These are phyloP conservation scores for Candida anutae DNA, from an alignment of 1,139 yeast genomes.

Conservation along the genomic window DNA sequence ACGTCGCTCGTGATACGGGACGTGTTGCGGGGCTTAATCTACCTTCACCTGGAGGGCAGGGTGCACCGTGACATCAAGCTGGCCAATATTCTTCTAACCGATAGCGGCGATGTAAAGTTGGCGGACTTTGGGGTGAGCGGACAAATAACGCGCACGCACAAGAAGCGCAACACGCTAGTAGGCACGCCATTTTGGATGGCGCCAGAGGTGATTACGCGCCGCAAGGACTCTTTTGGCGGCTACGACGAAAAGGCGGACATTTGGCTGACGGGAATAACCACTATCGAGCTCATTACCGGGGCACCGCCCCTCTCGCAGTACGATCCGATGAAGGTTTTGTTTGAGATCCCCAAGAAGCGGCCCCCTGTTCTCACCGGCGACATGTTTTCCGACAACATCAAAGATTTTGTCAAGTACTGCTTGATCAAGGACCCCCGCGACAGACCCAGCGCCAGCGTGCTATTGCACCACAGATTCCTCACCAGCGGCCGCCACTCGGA, in stretches of 20 bases:
- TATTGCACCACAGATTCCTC: slow-evolving; percentile 42
- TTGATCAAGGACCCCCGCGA: slow-evolving; percentile 48
- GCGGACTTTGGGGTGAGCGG: slow-evolving; percentile 91
- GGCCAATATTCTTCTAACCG: slow-evolving; percentile 69
- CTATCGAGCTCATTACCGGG: slow-evolving; percentile 68
- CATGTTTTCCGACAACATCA: slow-evolving; percentile 40
- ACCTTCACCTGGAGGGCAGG: slow-evolving; percentile 62
- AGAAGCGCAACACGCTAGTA: slow-evolving; percentile 64
- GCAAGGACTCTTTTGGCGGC: slow-evolving; percentile 62
- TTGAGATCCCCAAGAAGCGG: slow-evolving; percentile 59
- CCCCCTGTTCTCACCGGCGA: slow-evolving; percentile 50
- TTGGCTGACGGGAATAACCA: slow-evolving; percentile 84
- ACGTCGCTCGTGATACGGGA: slow-evolving; percentile 54
- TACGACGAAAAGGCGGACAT: slow-evolving; percentile 78
- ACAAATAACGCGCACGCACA: slow-evolving; percentile 54
- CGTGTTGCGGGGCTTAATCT: slow-evolving; percentile 57
- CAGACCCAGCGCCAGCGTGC: slow-evolving; percentile 40
- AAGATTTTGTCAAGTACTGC: slow-evolving; percentile 55
- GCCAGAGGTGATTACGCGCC: slow-evolving; percentile 63
- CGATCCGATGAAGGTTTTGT: slow-evolving; percentile 70
- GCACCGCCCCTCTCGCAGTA: slow-evolving; percentile 61
- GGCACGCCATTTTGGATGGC: slow-evolving; percentile 97
- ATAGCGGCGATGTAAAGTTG: slow-evolving; percentile 54
- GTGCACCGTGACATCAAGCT: slow-evolving; percentile 85
- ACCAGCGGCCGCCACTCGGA: slow-evolving; percentile 8